These are phyloP conservation scores for Pseudopithomyces maydicus DNA, from an alignment of 2,329 filamentous ascomycete genomes.

Conservation along the genomic window DNA sequence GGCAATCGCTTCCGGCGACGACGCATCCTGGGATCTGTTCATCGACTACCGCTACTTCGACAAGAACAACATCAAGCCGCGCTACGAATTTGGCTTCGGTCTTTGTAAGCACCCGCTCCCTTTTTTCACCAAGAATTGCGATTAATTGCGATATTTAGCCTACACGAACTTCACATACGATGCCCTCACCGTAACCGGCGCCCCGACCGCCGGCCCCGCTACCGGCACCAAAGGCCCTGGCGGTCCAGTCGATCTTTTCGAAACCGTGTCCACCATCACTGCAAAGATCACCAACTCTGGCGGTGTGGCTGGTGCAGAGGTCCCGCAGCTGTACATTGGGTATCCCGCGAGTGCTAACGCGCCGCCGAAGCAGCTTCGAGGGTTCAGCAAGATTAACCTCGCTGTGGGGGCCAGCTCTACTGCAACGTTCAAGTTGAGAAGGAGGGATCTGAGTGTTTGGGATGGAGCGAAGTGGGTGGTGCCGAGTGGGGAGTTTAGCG, in stretches of 20 bases:
- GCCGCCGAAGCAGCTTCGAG: slow-evolving; percentile 43
- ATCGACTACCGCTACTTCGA: slow-evolving; percentile 55
- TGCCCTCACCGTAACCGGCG: slow-evolving; percentile 30
- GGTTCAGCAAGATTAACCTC: slow-evolving; percentile 43
- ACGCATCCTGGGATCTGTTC: slow-evolving; percentile 49
- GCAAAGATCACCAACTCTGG: slow-evolving; percentile 44
- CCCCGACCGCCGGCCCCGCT: slow-evolving; percentile 29
- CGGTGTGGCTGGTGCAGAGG: slow-evolving; percentile 41
- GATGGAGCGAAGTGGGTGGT: slow-evolving; percentile 43
- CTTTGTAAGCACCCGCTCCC: slow-evolving; percentile 32
- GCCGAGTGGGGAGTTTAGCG: slow-evolving; percentile 37
- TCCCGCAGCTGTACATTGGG: slow-evolving; percentile 45
- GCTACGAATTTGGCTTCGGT: slow-evolving; percentile 54
- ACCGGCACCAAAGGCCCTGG: slow-evolving; percentile 31
- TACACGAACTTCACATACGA: slow-evolving; percentile 52
- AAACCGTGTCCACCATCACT: slow-evolving; percentile 41
- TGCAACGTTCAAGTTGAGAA: slow-evolving; percentile 40
- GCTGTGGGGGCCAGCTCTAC: slow-evolving; percentile 33
- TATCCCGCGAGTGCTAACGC: slow-evolving; percentile 34
- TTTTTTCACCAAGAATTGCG: neutral
- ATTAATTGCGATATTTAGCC: slow-evolving; percentile 17
- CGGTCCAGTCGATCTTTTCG: slow-evolving; percentile 38
- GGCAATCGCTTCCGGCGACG: slow-evolving; percentile 25
- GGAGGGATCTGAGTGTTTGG: slow-evolving; percentile 46
- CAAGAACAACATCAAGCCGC: slow-evolving; percentile 46